These are phyloP conservation scores for Yamadazyma olivae DNA, from an alignment of 805 yeast genomes.

Conservation along the genomic window DNA sequence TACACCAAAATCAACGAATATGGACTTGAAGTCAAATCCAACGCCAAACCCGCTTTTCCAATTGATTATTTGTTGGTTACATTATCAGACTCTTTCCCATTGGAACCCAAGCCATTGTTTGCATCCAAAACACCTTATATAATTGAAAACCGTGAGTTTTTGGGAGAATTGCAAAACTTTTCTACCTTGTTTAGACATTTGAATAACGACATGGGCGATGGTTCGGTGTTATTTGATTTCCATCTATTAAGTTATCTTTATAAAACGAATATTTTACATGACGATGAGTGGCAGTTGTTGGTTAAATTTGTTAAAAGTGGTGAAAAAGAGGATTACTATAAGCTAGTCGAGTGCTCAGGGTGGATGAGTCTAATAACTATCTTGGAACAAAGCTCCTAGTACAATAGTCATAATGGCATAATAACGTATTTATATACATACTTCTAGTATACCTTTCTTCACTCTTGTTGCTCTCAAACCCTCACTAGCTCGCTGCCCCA, in stretches of 20 bases:
- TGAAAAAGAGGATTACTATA: constrained; percentile 44
- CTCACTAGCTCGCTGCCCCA: no score
- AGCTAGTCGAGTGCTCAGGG: constrained; percentile 61
- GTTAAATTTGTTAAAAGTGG: constrained; percentile 44
- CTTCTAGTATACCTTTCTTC: no score
- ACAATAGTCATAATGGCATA: no score
- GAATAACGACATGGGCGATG: constrained; percentile 28
- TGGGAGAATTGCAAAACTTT: constrained; percentile 74
- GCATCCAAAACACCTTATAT: constrained; percentile 47
- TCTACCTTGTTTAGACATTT: constrained; percentile 51
- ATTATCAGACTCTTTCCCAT: constrained; percentile 90
- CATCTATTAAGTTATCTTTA: constrained; percentile 65
- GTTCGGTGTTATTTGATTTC: constrained; percentile 57
- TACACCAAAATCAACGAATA: constrained; percentile 85
- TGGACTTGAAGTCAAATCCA: constrained; percentile 78
- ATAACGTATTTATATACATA: no score
- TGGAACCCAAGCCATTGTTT: constrained; percentile 53
- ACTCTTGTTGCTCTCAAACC: no score
- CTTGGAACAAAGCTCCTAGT: constrained; percentile 31
- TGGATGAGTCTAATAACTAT: constrained; percentile 77
- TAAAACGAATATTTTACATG: constrained; percentile 54
- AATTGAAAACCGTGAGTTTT: constrained; percentile 73
- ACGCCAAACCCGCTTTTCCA: constrained; percentile 90
- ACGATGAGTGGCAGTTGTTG: constrained; percentile 51
- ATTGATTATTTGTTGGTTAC: constrained; percentile 87